Base-by-base conservation (phyloP, 768 basidiomycete species). In the Amanita rimosa region DNA sequence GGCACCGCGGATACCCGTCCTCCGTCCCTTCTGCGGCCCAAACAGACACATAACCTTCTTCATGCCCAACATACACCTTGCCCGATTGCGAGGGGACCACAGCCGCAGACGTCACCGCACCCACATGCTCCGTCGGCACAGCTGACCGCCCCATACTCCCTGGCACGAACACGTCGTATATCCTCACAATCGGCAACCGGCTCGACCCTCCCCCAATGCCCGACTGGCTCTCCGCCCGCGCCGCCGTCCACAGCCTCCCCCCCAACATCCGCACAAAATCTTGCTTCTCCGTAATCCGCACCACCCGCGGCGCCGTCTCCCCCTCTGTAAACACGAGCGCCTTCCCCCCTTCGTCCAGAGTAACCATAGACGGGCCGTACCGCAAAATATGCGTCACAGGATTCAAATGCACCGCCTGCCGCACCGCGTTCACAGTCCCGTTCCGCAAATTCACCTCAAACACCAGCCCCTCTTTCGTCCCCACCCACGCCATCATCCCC, bases 401-500 rank as follows among this genome's bases (percentile, higher is more conserved):
- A 48, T 80, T 72, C 0, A 78, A 57, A 58, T 96, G 94, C 0
- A 76, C 77, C 10, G 71, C 68, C 31, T 72, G 68, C 52, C 81
- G 86, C 27, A 72, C 67, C 11, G 76, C 79, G 1, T 70, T 70
- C 16, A 91, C 62, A 4, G 56, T 54, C 0, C 81, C 84, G 2
- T 72, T 78, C 46, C 73, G 64, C 34, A 85, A 68, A 58, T 97
- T 90, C 48, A 95, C 54, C 68, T 96, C 93, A 54, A 83, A 72
- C 21, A 99, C 51, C 61, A 85, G 81, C 0, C 95, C 95, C 21
- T 95, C 91, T 66, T 87, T 92, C 24, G 90, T 90, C 3, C 94
- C 95, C 9, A 84, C 66, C 94, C 94, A 97, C 2, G 92, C 56
- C 48, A 27, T 3, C 0, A 54, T 64, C n/a, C 64, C 55, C 8